These are phyloP conservation scores for Podaxis rugospora DNA, from an alignment of 768 basidiomycete species.

Conservation along the genomic window DNA sequence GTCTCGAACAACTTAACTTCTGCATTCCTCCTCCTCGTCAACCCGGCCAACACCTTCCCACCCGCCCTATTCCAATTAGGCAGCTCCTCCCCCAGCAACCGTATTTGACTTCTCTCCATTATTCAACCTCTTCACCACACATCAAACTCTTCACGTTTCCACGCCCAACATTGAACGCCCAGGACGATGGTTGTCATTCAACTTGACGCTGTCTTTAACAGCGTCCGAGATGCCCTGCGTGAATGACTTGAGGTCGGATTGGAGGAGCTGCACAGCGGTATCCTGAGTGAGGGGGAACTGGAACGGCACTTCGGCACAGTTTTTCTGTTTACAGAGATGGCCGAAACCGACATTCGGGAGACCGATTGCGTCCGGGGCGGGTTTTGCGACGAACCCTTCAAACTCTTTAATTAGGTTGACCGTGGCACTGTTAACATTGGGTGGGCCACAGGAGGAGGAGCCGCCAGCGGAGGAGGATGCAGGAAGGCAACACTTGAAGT, in stretches of 20 bases:
- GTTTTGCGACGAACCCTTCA: constrained; percentile 27
- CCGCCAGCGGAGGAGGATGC: neutral
- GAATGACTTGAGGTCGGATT: constrained; percentile 20
- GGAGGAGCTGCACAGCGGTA: constrained; percentile 24
- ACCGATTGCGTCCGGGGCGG: constrained; percentile 28
- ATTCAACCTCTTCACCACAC: constrained; percentile 25
- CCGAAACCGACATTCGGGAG: constrained; percentile 31
- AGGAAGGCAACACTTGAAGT: constrained; percentile 24
- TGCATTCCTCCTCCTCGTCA: constrained; percentile 22
- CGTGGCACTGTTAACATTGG: constrained; percentile 22
- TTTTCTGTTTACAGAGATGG: constrained; percentile 22
- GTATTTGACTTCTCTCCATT: constrained; percentile 27
- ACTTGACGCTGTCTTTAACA: constrained; percentile 17
- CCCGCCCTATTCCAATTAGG: constrained; percentile 28
- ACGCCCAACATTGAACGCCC: constrained; percentile 29
- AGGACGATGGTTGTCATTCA: constrained; percentile 28
- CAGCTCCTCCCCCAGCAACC: constrained; percentile 27
- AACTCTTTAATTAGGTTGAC: constrained; percentile 24
- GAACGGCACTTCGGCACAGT: constrained; percentile 22
- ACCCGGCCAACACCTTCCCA: constrained; percentile 22
- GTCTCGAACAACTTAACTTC: constrained; percentile 29
- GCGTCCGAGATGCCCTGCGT: constrained; percentile 22
- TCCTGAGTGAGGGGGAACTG: constrained; percentile 27
- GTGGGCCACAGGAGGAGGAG: constrained; percentile 12
- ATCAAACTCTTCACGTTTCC: constrained; percentile 21